Percentiles rank a stretch among this genome's conserved stretches.
Evolutionary conservation across 305 asterid species (phyloP).

Genomic region (Fraxinus nigra): DNA sequence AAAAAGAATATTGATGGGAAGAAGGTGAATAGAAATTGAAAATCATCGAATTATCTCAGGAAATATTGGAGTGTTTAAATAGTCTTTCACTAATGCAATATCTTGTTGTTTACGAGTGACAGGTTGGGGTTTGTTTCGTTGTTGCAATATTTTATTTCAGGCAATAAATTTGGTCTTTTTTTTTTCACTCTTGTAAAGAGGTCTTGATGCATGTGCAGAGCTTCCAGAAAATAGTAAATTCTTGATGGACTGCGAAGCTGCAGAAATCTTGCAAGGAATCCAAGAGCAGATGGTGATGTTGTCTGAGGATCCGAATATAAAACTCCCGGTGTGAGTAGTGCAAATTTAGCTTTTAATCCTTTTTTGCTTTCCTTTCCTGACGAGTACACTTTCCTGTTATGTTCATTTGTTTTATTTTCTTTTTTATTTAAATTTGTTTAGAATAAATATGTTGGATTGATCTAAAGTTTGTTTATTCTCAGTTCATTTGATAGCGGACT

Average conservation of each 20-base stretch:
- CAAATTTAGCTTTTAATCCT: constrained; percentile 17
- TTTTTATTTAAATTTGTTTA: constrained; percentile 1
- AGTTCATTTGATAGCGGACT: constrained; percentile 84
- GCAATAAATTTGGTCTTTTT: not conserved
- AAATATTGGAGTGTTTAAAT: not conserved
- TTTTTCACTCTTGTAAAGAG: constrained; percentile 11
- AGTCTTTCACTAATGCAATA: constrained; percentile 2
- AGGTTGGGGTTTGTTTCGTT: constrained; percentile 16
- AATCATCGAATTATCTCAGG: not conserved
- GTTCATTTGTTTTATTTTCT: constrained; percentile 6
- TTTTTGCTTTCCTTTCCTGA: not conserved
- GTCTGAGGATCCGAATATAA: constrained; percentile 82
- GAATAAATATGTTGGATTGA: not conserved
- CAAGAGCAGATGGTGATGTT: constrained; percentile 76
- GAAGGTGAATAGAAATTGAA: constrained; percentile 3
- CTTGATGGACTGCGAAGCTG: constrained; percentile 93
- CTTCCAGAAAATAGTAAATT: constrained; percentile 56
- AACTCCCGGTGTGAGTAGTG: constrained; percentile 71
- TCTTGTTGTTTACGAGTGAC: not conserved
- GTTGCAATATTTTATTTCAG: constrained; percentile 1
- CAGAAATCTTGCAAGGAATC: constrained; percentile 64
- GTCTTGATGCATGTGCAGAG: constrained; percentile 47
- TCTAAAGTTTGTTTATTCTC: constrained; percentile 21
- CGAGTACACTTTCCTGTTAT: not conserved
- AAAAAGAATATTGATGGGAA: not conserved